Base-by-base conservation (phyloP, 805 yeast genomes). In the Starmera quercuum region DNA sequence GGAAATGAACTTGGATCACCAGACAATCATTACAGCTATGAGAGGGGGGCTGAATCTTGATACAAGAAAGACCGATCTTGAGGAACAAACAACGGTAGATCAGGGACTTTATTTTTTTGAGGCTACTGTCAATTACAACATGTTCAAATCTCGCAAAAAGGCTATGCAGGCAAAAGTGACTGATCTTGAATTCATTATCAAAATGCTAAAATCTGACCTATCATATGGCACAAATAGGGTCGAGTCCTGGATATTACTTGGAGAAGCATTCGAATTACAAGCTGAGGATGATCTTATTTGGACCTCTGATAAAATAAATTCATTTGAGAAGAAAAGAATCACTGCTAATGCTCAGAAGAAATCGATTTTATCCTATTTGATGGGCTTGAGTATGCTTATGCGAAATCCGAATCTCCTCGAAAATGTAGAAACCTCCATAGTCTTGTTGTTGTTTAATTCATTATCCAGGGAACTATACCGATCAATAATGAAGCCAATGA, bases 271-370 rank as follows among this genome's bases (percentile, higher is more conserved):
- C 45, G 78, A 87, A 0, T 77, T 66, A 37, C 60, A 83, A 26
- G 95, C 82, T 0, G 97, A 90, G 43, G 95, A 87, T 53, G 95
- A 85, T 42, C 58, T 92, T 36, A 75, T 84, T n/a, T 86, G 95
- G 94, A 83, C 90, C 1, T 78, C 95, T 0, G 96, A 88, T 46
- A 83, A 83, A 47, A 58, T 86, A 24, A 78, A 78, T 33, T 64
- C 71, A 1, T 49, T 65, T 1, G 92, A 82, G 6, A 67, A 77
- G 40, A 80, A 80, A 47, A 58, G 59, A 4, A 53, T 59, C 0
- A 80, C 86, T 0, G 85, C 87, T 0, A 56, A 67, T 6, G 50
- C 73, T 4, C 95, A 86, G 53, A 67, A 81, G 37, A 79, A 71
- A 46, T 67, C 95, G 0, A 54, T 90, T 2, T 45, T 86, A 3